These are phyloP conservation scores for Candida silvatica DNA, from an alignment of 805 yeast species.

Conservation along the genomic window DNA sequence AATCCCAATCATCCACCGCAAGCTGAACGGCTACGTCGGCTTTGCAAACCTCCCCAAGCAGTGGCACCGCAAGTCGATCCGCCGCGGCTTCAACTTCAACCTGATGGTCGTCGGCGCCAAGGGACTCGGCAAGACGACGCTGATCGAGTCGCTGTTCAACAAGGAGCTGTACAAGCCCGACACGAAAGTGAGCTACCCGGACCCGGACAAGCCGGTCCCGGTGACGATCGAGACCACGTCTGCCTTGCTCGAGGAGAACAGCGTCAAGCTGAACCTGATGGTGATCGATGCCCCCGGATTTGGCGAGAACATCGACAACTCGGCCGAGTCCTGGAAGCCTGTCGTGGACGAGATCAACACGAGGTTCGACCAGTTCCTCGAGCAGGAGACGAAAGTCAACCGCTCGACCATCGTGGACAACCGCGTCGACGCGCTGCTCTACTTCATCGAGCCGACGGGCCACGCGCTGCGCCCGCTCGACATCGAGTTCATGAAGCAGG, in stretches of 20 bases:
- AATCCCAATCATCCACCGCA: constrained; percentile 53
- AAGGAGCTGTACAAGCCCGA: constrained; percentile 40
- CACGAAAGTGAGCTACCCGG: constrained; percentile 26
- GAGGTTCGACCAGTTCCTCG: constrained; percentile 83
- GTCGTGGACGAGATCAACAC: constrained; percentile 81
- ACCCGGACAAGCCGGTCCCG: constrained; percentile 32
- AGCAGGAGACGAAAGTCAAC: constrained; percentile 77
- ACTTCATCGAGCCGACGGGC: constrained; percentile 96
- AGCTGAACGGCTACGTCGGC: constrained; percentile 88
- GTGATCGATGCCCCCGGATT: constrained; percentile 91
- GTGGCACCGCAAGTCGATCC: constrained; percentile 92
- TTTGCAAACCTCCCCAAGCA: constrained; percentile 97
- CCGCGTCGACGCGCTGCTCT: constrained; percentile 87
- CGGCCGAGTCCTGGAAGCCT: constrained; percentile 71
- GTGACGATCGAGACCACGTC: constrained; percentile 54
- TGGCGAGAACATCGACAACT: constrained; percentile 81
- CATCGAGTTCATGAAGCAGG: constrained; percentile 75
- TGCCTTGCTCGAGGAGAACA: constrained; percentile 84
- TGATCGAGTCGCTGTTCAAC: constrained; percentile 84
- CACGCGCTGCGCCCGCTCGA: constrained; percentile 87
- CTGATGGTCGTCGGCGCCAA: constrained; percentile 85
- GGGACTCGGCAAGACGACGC: constrained; percentile 89
- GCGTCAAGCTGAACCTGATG: constrained; percentile 76
- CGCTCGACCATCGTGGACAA: constrained; percentile 67
- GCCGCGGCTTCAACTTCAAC: constrained; percentile 84